Evolutionary conservation across 2,329 filamentous ascomycete species (phyloP).

Genomic region (Trichophyton benhamiae): DNA sequence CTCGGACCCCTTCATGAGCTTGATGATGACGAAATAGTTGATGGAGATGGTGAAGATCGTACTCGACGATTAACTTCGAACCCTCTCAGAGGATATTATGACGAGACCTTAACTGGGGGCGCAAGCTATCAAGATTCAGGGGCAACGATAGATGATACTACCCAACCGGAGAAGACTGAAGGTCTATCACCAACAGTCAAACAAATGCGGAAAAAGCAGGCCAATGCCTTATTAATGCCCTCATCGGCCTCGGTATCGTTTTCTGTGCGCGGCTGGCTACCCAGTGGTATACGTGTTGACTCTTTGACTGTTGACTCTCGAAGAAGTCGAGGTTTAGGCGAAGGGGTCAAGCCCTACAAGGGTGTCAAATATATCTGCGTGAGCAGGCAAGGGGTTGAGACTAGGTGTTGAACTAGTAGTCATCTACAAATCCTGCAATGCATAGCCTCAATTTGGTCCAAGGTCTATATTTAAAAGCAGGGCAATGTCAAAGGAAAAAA

Average conservation of each 20-base stretch:
- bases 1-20: slow-evolving; percentile 45
- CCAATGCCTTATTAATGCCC: slow-evolving; percentile 65
- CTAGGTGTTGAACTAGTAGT: slow-evolving; percentile 22
- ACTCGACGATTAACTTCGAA: slow-evolving; percentile 17
- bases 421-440: background rate
- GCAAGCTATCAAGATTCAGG: slow-evolving; percentile 4
- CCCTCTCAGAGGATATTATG: slow-evolving; percentile 35
- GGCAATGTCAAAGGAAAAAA: background rate
- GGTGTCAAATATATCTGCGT: slow-evolving; percentile 92
- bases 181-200: background rate
- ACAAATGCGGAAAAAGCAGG: slow-evolving; percentile 5
- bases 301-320: slow-evolving; percentile 53
- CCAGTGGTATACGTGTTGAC: slow-evolving; percentile 53
- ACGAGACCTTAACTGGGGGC: slow-evolving; percentile 19
- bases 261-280: slow-evolving; percentile 50
- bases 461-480: background rate
- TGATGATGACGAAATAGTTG: slow-evolving; percentile 30
- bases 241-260: slow-evolving; percentile 60
- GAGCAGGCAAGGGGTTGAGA: slow-evolving; percentile 43
- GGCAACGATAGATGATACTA: background rate
- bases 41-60: slow-evolving; percentile 19
- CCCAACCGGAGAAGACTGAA: background rate
- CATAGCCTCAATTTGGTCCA: background rate
- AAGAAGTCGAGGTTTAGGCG: slow-evolving; percentile 72
- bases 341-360: slow-evolving; percentile 88